phyloP scores from a whole-genome alignment of 257 asterid species.

The Lavandula angustifolia region DNA sequence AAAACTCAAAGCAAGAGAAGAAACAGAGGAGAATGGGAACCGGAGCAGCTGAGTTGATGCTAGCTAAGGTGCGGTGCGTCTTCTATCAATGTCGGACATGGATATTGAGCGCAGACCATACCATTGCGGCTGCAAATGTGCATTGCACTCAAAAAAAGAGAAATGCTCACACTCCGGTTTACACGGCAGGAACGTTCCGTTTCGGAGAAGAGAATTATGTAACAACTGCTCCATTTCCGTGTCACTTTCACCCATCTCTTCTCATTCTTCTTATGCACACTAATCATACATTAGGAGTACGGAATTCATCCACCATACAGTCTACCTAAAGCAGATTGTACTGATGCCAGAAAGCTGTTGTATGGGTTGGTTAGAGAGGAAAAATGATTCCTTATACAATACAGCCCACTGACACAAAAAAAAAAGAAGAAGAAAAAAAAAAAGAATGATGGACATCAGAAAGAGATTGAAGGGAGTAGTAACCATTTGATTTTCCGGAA shows the following conservation, averaged over 20 bases:
- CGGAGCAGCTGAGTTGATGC: too few relatives aligned
- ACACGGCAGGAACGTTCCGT: conserved; percentile 31
- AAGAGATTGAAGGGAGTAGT: too few relatives aligned
- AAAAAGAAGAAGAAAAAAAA: too few relatives aligned
- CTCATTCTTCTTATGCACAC: conserved; percentile 4
- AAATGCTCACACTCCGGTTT: conserved; percentile 26
- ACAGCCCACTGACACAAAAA: too few relatives aligned
- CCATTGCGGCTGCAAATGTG: conserved; percentile 45
- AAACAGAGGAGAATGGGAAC: too few relatives aligned
- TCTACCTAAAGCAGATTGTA: not conserved
- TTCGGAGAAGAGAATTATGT: conserved; percentile 22
- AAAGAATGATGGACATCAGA: too few relatives aligned
- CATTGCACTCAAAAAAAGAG: conserved; percentile 39
- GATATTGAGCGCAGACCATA: conserved; percentile 49
- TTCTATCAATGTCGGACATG: conserved; percentile 34
- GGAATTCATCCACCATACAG: not conserved
- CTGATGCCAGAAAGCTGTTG: too few relatives aligned
- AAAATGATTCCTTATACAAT: too few relatives aligned
- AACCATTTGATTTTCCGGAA: too few relatives aligned
- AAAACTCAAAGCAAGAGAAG: too few relatives aligned
- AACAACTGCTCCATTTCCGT: not conserved
- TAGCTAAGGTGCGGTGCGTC: too few relatives aligned
- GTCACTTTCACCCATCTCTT: not conserved
- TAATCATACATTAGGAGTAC: conserved; percentile 2
- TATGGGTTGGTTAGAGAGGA: too few relatives aligned